Evolutionary conservation across 202 grass and related monocot genomes (phyloP), one percentile per base, ranked within the genome.

Genomic region (Sporobolus alterniflorus): DNA sequence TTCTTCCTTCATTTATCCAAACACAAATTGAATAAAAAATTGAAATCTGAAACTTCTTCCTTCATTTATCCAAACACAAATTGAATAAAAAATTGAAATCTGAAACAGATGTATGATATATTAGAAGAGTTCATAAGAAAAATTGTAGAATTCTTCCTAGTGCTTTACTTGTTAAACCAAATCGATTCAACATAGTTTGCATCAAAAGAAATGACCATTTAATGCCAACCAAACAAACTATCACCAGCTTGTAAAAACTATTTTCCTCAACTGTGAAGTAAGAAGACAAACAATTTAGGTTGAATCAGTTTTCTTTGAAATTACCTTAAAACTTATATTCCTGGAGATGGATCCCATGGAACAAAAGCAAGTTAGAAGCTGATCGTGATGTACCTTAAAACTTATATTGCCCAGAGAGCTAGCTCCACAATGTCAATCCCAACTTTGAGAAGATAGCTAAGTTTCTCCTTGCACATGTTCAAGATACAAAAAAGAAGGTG

Each of bases 391-490:
- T 73, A 99, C 97, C 97, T 99, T n/a, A n/a, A n/a, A n/a, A n/a
- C n/a, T n/a, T n/a, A n/a, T n/a, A n/a, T 96, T 75, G 85, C 97
- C 97, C 97, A 99, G 57, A 99, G 89, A 79, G 97, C 97, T 89
- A 99, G 87, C 83, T 99, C 97, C 81, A 99, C 97, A 42, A 99
- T 89, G 81, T 99, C 97, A 64, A 99, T 92, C 61, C 97, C 97
- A 47, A 96, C 89, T 89, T 99, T 99, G 9, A 91, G 93, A 80
- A 99, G 93, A 82, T 85, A 92, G 64, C 78, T 79, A 71, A 92
- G 87, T 79, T 91, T 94, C 81, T 96, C 97, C 81, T 99, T 99
- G 93, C 93, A 96, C 70, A 92, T 92, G 78, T 94, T 94, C 74
- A 99, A 85, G 70, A 99, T 91, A 74, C 74, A 96, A 83, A 99